Conservation (phyloP, 169 alveolate genomes). For the Plasmodium falciparum region DNA sequence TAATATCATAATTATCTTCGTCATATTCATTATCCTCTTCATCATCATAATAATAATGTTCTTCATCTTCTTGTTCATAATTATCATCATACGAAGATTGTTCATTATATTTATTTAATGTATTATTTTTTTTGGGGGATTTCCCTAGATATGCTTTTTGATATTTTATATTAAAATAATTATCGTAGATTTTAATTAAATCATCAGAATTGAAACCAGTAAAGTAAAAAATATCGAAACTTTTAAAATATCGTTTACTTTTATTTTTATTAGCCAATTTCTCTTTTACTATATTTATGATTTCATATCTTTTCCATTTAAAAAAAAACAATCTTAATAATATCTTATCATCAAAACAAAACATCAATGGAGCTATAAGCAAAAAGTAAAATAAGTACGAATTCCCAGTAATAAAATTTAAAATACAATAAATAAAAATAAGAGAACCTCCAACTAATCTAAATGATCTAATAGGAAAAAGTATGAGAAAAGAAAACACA, state of each 20-base stretch:
- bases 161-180: conserved; percentile 21
- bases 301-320: conserved; percentile 30
- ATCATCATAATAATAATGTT: too few species aligned
- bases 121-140: not conserved
- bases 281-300: conserved; percentile 35
- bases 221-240: conserved; percentile 35
- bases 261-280: conserved; percentile 1
- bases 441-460: conserved; percentile 40
- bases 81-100: too few species aligned
- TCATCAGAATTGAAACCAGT: conserved; percentile 40
- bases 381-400: conserved; percentile 52
- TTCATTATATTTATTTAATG: too few species aligned
- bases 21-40: too few species aligned
- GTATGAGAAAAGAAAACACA: conserved; percentile 46
- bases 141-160: not conserved
- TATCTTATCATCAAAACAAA: conserved; percentile 65
- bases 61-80: too few species aligned
- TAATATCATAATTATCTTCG: too few species aligned
- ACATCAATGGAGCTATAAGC: conserved; percentile 58
- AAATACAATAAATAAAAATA: conserved; percentile 29
- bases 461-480: conserved; percentile 55
- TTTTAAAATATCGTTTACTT: conserved; percentile 24
- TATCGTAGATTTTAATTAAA: conserved; percentile 18
- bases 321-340: conserved; percentile 19
- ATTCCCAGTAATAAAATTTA: conserved; percentile 44